These are phyloP conservation scores for Sphaerulina musiva DNA, from an alignment of 2,329 filamentous ascomycete genomes.

Conservation along the genomic window DNA sequence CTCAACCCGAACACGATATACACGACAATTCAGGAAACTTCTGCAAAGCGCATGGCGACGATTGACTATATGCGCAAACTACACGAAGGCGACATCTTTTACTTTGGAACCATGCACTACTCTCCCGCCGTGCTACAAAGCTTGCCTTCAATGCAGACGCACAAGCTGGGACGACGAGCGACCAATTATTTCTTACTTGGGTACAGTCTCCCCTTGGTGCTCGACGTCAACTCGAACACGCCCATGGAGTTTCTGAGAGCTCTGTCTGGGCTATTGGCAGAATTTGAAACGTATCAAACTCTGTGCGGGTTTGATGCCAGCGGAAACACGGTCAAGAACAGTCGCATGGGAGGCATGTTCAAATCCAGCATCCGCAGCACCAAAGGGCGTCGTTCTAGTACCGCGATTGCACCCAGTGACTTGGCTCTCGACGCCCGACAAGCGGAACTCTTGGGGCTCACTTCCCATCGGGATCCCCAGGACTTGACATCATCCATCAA, in stretches of 20 bases:
- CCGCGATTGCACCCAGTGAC: conserved; percentile 45
- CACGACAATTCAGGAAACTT: conserved; percentile 71
- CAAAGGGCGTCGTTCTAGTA: conserved; percentile 46
- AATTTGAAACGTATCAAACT: conserved; percentile 91
- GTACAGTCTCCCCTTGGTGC: conserved; percentile 78
- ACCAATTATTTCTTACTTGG: conserved; percentile 92
- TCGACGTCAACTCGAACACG: conserved; percentile 76
- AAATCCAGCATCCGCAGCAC: conserved; percentile 38
- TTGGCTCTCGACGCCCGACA: conserved; percentile 15
- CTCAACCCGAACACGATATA: conserved; percentile 49
- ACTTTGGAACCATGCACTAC: conserved; percentile 96
- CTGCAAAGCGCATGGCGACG: conserved; percentile 88
- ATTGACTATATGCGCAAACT: conserved; percentile 88
- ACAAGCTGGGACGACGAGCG: conserved; percentile 79
- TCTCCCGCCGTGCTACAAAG: conserved; percentile 71
- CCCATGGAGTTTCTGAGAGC: conserved; percentile 80
- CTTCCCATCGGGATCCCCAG: too few species aligned
- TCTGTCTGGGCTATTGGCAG: conserved; percentile 74
- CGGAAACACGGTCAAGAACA: conserved; percentile 64
- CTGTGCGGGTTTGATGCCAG: conserved; percentile 65
- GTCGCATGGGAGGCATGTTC: conserved; percentile 58
- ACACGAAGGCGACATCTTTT: conserved; percentile 90
- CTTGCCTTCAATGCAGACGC: conserved; percentile 77
- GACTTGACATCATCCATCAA: conserved; percentile 39
- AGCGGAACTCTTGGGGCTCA: conserved; percentile 20